A percentile compares a stretch with the other conserved stretches of the same genome.
Evolutionary conservation across 805 yeast species (phyloP).

Genomic region (Saturnispora hagleri): DNA sequence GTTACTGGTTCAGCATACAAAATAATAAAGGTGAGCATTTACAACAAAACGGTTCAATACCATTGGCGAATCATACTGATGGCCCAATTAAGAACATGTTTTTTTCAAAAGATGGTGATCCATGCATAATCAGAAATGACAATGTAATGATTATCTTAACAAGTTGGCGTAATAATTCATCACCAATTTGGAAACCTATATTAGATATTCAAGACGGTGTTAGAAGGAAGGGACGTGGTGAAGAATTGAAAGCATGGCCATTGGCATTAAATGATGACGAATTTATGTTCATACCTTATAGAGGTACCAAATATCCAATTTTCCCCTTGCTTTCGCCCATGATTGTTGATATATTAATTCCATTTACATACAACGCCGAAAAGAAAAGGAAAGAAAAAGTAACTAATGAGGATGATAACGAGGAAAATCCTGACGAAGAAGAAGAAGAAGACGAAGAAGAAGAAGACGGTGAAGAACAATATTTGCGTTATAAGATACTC

Average conservation of each 20-base stretch:
- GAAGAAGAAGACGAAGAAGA: constrained; percentile 22
- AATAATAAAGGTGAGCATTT: constrained; percentile 30
- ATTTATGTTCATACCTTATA: constrained; percentile 64
- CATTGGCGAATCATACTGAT: constrained; percentile 23
- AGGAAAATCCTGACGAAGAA: constrained; percentile 41
- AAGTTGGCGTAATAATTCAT: constrained; percentile 63
- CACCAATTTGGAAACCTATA: constrained; percentile 83
- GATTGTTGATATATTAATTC: constrained; percentile 63
- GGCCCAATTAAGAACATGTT: constrained; percentile 52
- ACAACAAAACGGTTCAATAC: constrained; percentile 39
- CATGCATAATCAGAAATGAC: constrained; percentile 75
- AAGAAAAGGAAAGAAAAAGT: constrained; percentile 7
- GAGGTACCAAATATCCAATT: constrained; percentile 64
- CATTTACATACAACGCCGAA: constrained; percentile 33
- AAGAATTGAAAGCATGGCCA: constrained; percentile 76
- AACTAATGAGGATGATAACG: constrained; percentile 20
- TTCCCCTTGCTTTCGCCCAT: constrained; percentile 81
- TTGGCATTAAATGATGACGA: constrained; percentile 65
- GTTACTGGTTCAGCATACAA: constrained; percentile 23
- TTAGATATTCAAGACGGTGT: constrained; percentile 49
- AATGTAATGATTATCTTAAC: constrained; percentile 62
- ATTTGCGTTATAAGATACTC: constrained; percentile 49
- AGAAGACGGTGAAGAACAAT: constrained; percentile 43
- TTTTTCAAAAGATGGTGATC: constrained; percentile 84
- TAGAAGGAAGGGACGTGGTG: constrained; percentile 45